Base-by-base conservation (phyloP, 768 basidiomycete genomes). In the Amanita jacksonii region DNA sequence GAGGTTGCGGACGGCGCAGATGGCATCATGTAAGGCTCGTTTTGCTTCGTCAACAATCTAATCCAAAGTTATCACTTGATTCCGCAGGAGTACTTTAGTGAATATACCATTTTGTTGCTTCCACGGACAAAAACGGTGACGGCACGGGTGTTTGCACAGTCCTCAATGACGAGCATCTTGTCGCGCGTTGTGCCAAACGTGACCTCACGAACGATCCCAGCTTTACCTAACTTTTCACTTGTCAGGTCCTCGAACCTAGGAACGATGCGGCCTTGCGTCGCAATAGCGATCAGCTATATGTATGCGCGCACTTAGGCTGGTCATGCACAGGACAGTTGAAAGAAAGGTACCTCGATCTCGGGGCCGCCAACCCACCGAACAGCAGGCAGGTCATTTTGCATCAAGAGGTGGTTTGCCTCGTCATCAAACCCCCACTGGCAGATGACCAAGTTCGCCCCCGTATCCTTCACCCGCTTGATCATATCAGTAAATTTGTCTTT, bases 371-470 rank as follows among this genome's bases (percentile, higher is more conserved):
- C 96, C 96, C 96, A 98, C 59, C 96, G 76, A 23, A 98, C 94
- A 22, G 96, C 88, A 33, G 96, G 96, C 27, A 99, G 72, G 10
- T 93, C 89, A 54, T 97, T 98, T 69, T 96, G 92, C 89, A 98
- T 91, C 51, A 99, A 64, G 54, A 98, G 52, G 60, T 98, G 96
- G 59, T 99, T 99, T 34, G 96, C 96, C 66, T 99, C 96, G 57
- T 99, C 96, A 59, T 99, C 96, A 58, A 99, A 99, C 48, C 96
- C 96, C 96, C 96, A 99, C 60, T 99, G 96, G 64, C 96, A 99
- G 54, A 99, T 97, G 52, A 99, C 96, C 48, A 99, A 66, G 64
- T 99, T 99, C 10, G 96, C 94, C 28, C 96, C 96, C 12, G 93
- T 86, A 54, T 94, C 84, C 62, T 97, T 94, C 46, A 98, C 93